Base-by-base conservation (phyloP, 2,329 filamentous ascomycete species). In the Penicillium digitatum region DNA sequence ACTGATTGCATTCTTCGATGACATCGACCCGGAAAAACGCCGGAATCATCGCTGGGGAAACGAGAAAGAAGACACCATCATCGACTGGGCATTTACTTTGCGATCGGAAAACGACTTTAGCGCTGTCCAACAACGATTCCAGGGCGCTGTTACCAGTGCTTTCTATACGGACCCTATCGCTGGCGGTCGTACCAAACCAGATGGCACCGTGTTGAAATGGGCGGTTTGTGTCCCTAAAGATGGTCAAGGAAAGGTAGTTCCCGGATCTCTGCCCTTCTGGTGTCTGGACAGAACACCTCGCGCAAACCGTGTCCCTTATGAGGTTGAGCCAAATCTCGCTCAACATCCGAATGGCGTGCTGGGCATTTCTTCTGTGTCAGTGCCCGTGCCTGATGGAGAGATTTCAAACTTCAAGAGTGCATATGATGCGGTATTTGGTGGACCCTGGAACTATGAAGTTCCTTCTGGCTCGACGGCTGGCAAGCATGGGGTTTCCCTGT, bases 41-140 rank as follows among this genome's bases (percentile, higher is more conserved):
- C 51, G 50, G 2, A 34, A 49, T 1, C 61, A 62, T 55, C 61
- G 61, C 26, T 62, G 61, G 61, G 61, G 61, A 37, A 60, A 60
- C 1, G 49, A 56, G 8, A 56, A 37, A 24, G 61, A 61, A 44
- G 49, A 52, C 35, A 62, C 48, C 1, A 55, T 62, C 12, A 56
- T 62, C 16, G 61, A 62, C 40, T 62, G 61, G 61, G 61, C 61
- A 6, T 60, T 62, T 48, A 62, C 61, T 12, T 46, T 56, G 18
- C 57, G 51, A 3, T 43, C 61, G 6, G 54, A 55, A n/a, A 46
- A 22, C 11, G 55, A 60, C 32, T 62, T 62, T 20, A 24, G 7
- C 2, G 27, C 46, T n/a, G 43, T 62, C 16, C 52, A 60, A 22
- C 43, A 57, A 11, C 49, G 50, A 22, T 35, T 52, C 34, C n/a